Evolutionary conservation across 2,329 filamentous ascomycete genomes (phyloP), one percentile per base, ranked within the genome.

Genomic region (Beauveria brongniartii): DNA sequence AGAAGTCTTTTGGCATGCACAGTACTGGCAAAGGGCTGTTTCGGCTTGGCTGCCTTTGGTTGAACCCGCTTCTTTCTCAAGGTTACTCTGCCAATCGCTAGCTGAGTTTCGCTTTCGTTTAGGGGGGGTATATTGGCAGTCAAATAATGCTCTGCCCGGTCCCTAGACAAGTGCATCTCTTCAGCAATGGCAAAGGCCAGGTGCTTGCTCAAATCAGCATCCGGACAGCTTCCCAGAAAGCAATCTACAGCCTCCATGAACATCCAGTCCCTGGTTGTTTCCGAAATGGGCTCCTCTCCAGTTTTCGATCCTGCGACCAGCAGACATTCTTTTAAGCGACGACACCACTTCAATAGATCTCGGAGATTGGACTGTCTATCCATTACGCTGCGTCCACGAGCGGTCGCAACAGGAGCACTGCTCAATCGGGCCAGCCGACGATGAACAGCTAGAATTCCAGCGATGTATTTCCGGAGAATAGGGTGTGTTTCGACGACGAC

Each of bases 161-260:
- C 90, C 59, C 89, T 87, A 40, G 94, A 88, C 62, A 97, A 85
- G 61, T 92, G 90, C 75, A 99, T 88, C 67, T 92, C 88, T 73
- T 95, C 86, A 0, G 92, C 92, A 63, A 97, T 91, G 50, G 82
- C 83, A 53, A 81, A 78, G 48, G 89, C 83, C 37, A 95, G 76
- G 5, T 78, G 74, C 52, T 78, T 75, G 55, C 86, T 84, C 34
- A 86, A 76, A 14, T 82, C 78, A 34, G 81, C 80, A 61, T 88
- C 88, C 10, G 89, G 87, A 51, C 94, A 78, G 69, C 89, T 91
- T 59, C 90, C 90, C 47, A 91, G 87, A 72, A 99, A 97, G 70
- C 92, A 95, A 73, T 99, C 94, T 57, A 94, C 82, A 0, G 92
- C 90, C 70, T 99, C 94, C 76, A 96, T 84, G 69, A 97, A 97